These are phyloP conservation scores for Triticum monococcum DNA, from an alignment of 176 grass and related monocot species.

Conservation along the genomic window DNA sequence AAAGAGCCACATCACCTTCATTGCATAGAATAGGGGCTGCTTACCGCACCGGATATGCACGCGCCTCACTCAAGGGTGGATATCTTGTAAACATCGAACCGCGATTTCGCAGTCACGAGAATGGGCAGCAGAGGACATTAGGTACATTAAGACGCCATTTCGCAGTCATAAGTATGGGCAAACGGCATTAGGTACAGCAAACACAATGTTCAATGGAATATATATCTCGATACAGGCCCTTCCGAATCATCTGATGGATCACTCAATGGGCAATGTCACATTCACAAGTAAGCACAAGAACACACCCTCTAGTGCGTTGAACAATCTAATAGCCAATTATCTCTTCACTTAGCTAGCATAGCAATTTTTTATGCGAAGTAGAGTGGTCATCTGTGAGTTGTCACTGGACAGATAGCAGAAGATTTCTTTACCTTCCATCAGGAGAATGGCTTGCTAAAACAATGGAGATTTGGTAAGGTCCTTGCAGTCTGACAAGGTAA, in stretches of 20 bases:
- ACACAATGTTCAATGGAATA: not conserved
- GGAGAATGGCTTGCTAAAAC: not conserved
- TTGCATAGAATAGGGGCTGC: not conserved
- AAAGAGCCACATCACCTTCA: not conserved
- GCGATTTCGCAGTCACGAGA: not conserved
- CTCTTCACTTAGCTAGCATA: not conserved
- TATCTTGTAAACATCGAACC: too few relatives aligned
- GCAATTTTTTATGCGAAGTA: not conserved
- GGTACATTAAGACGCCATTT: slow-evolving; percentile 26
- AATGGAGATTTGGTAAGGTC: not conserved
- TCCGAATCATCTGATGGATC: not conserved
- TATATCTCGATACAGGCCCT: not conserved
- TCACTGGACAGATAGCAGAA: slow-evolving; percentile 7
- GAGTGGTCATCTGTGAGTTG: slow-evolving; percentile 18
- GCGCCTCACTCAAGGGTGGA: too few relatives aligned
- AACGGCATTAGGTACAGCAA: slow-evolving; percentile 35
- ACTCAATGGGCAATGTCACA: slow-evolving; percentile 5
- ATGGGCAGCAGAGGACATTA: slow-evolving; percentile 34
- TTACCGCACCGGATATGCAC: slow-evolving; percentile 12
- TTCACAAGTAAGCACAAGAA: slow-evolving; percentile 36
- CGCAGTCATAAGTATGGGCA: slow-evolving; percentile 11
- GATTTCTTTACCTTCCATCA: slow-evolving; percentile 7
- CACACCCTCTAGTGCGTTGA: slow-evolving; percentile 10
- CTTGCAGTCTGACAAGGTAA: slow-evolving; percentile 17
- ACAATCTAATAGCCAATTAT: slow-evolving; percentile 11